Evolutionary conservation across 176 grass and related monocot genomes (phyloP).

Genomic region (Metroxylon sagu): DNA sequence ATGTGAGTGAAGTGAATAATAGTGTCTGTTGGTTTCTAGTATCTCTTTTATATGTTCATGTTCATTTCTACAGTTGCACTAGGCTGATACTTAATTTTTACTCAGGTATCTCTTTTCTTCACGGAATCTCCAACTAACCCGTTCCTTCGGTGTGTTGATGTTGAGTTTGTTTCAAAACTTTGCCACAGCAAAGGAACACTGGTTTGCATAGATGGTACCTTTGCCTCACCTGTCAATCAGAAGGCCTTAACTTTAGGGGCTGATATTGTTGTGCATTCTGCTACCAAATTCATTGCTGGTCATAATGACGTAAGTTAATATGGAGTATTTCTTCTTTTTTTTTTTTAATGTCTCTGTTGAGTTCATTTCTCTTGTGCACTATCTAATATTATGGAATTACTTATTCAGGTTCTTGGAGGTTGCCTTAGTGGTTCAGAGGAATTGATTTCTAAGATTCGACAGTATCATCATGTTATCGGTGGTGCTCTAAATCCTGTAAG

Average conservation of each 20-base stretch:
- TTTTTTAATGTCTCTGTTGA: neutral
- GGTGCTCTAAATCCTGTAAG: conserved; percentile 79
- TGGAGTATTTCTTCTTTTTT: neutral
- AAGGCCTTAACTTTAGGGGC: conserved; percentile 93
- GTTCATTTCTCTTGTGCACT: too few species aligned
- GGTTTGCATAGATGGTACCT: conserved; percentile 96
- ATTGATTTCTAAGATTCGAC: conserved; percentile 43
- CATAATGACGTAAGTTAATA: conserved; percentile 84
- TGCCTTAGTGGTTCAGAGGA: conserved; percentile 52
- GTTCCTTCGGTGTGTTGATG: conserved; percentile 94
- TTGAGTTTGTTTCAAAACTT: conserved; percentile 79
- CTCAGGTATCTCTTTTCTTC: conserved; percentile 89
- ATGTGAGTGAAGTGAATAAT: conserved; percentile 46
- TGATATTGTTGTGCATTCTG: conserved; percentile 94
- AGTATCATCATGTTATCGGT: conserved; percentile 65
- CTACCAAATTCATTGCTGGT: conserved; percentile 94
- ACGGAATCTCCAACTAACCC: conserved; percentile 98
- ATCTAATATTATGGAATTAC: too few species aligned
- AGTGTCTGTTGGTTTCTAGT: neutral
- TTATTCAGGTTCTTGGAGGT: conserved; percentile 54
- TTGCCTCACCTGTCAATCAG: conserved; percentile 95
- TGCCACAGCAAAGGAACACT: conserved; percentile 90
- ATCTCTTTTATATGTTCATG: neutral
- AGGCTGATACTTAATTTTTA: neutral
- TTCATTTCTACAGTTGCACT: neutral